A percentile compares a stretch with the other conserved stretches of the same genome.
Conservation (phyloP, 2,329 filamentous ascomycete species). For the Pseudogymnoascus sp. region DNA sequence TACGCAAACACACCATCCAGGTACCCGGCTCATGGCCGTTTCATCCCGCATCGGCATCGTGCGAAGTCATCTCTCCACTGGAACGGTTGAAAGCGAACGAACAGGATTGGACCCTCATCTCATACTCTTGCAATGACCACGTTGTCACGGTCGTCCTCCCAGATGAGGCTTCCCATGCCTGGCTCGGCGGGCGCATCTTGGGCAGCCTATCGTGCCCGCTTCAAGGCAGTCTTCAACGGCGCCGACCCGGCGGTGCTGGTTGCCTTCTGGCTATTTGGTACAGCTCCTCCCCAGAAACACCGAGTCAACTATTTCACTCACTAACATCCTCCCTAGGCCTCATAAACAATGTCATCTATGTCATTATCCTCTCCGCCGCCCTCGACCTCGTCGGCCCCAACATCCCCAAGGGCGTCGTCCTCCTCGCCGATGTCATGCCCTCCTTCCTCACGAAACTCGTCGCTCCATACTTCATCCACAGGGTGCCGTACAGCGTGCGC, state of each 20-base stretch:
- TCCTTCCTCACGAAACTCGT: conserved; percentile 82
- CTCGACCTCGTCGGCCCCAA: conserved; percentile 85
- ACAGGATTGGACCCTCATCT: neutral
- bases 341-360: conserved; percentile 97
- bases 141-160: conserved; percentile 7
- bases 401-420: conserved; percentile 84
- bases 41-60: neutral
- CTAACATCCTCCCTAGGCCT: conserved; percentile 50
- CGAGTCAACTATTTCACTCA: neutral
- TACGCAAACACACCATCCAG: neutral
- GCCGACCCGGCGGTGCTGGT: conserved; percentile 64
- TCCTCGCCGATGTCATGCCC: conserved; percentile 87
- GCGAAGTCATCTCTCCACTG: neutral
- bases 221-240: conserved; percentile 56
- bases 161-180: conserved; percentile 46
- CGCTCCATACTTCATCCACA: conserved; percentile 89
- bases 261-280: conserved; percentile 94
- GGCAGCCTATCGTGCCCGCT: conserved; percentile 62
- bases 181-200: conserved; percentile 59
- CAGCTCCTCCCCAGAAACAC: conserved; percentile 16
- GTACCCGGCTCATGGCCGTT: conserved; percentile 5
- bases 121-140: neutral
- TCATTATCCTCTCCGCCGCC: conserved; percentile 90
- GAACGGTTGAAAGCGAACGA: neutral
- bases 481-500: conserved; percentile 70